Percentiles rank a stretch among this genome's conserved stretches.
Conservation (phyloP, 805 yeast genomes). For the Cyberlindnera mycetangii region DNA sequence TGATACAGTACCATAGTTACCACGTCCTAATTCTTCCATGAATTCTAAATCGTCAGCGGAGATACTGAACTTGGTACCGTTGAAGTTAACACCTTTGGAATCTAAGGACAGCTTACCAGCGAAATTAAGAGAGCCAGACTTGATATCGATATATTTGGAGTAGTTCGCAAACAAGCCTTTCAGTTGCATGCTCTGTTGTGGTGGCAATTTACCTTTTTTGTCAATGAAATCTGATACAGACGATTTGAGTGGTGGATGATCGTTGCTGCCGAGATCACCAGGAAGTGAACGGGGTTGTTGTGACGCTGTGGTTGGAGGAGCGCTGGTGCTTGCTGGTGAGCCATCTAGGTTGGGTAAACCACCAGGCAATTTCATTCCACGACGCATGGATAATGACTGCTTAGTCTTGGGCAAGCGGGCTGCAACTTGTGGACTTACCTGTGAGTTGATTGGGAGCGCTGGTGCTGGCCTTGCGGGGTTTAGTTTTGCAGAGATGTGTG, state of each 20-base stretch:
- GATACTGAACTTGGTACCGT: constrained; percentile 84
- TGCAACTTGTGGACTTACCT: constrained; percentile 81
- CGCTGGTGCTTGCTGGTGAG: neutral
- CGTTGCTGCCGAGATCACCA: neutral
- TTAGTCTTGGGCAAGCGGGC: constrained; percentile 67
- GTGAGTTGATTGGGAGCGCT: constrained; percentile 34
- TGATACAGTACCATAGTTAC: constrained; percentile 94
- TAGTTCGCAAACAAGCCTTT: constrained; percentile 77
- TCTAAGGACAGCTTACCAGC: constrained; percentile 92
- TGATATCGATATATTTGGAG: constrained; percentile 84
- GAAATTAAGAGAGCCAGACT: constrained; percentile 87
- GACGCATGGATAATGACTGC: constrained; percentile 81
- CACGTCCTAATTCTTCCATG: constrained; percentile 87
- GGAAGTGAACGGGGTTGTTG: constrained; percentile 6
- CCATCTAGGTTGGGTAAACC: constrained; percentile 52
- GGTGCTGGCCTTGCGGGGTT: constrained; percentile 31
- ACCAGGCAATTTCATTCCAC: constrained; percentile 88
- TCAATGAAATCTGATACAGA: constrained; percentile 26
- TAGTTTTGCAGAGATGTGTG: constrained; percentile 13
- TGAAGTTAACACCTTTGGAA: constrained; percentile 87
- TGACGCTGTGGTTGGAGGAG: constrained; percentile 21
- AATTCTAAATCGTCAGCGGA: constrained; percentile 81
- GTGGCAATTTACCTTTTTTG: constrained; percentile 23
- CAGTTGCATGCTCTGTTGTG: constrained; percentile 29
- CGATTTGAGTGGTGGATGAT: constrained; percentile 5